Conservation (phyloP, 2,329 filamentous ascomycete species). For the Aspergillus persii region DNA sequence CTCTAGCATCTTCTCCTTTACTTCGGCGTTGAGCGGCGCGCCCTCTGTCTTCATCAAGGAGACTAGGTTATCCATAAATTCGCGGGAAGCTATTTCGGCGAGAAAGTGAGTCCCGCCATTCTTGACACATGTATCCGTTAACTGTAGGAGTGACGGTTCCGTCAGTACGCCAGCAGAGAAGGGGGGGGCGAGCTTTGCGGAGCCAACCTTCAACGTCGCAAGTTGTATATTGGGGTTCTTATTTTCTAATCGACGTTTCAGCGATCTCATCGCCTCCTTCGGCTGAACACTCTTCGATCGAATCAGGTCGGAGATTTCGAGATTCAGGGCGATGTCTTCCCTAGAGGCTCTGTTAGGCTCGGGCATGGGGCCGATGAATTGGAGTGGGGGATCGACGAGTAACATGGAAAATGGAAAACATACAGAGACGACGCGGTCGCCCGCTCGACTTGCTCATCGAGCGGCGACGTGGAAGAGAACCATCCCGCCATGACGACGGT, state of each 20-base stretch:
- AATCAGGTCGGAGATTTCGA: slow-evolving; percentile 97
- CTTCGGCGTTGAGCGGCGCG: slow-evolving; percentile 73
- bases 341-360: slow-evolving; percentile 45
- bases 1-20: slow-evolving; percentile 86
- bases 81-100: slow-evolving; percentile 87
- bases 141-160: slow-evolving; percentile 46
- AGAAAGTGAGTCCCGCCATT: slow-evolving; percentile 97
- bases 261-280: slow-evolving; percentile 94
- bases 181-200: not conserved
- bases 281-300: slow-evolving; percentile 96
- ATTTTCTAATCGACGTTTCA: slow-evolving; percentile 92
- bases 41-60: slow-evolving; percentile 83
- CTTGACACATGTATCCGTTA: slow-evolving; percentile 98
- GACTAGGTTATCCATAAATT: slow-evolving; percentile 97
- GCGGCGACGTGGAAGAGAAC: slow-evolving; percentile 87
- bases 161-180: slow-evolving; percentile 18
- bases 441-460: slow-evolving; percentile 96
- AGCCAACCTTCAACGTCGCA: slow-evolving; percentile 78
- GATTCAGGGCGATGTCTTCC: slow-evolving; percentile 94
- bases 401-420: slow-evolving; percentile 30
- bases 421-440: slow-evolving; percentile 93
- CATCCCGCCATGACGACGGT: slow-evolving; percentile 82
- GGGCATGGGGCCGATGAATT: not conserved
- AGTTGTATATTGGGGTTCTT: slow-evolving; percentile 97
- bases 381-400: not conserved